Base-by-base conservation (phyloP, 305 asterid genomes). In the Solanum hybrid region DNA sequence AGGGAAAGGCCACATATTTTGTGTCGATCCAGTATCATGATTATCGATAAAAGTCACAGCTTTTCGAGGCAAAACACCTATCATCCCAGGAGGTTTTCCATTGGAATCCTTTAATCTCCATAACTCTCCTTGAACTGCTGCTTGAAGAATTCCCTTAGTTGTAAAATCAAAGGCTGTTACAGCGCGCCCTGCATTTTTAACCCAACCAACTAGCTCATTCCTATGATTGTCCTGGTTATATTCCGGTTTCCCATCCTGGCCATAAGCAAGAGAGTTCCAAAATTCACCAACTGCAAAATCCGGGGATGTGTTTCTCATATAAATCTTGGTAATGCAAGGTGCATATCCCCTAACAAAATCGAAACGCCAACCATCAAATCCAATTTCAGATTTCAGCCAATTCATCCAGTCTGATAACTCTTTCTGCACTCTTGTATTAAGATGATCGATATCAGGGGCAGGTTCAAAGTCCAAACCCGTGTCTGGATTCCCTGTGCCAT, bases 351-450 rank as follows among this genome's bases (percentile, higher is more conserved):
- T 92, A 10, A 93, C 98, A 38, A 93, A 97, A 90, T 95, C 98
- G 38, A 97, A 90, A 78, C 99, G 91, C 98, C 98, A 95, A 3
- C 99, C 99, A 16, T 91, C 95, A 82, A 95, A 97, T 66, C 98
- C 98, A 14, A 97, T 87, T 2, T 96, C 97, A 5, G 90, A 46
- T 91, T 95, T 96, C 79, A 97, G 96, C 99, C 99, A 97, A 73
- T 96, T 95, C 92, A 97, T 93, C 98, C 99, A 97, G 11, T 94
- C 97, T 0, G 99, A 95, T 32, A 97, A 87, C 93, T 97, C 97
- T 17, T 51, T 90, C 66, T 95, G 98, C 1, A 94, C 98, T 40
- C 87, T 92, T 0, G 94, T 91, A 35, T 96, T 97, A 4, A 97
- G 94, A 81, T 95, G 98, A 89, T 97, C 99, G 27, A 97, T 90